Evolutionary conservation across 805 yeast genomes (phyloP), one percentile per base, ranked within the genome.

Genomic region (Maudiozyma turicensis): DNA sequence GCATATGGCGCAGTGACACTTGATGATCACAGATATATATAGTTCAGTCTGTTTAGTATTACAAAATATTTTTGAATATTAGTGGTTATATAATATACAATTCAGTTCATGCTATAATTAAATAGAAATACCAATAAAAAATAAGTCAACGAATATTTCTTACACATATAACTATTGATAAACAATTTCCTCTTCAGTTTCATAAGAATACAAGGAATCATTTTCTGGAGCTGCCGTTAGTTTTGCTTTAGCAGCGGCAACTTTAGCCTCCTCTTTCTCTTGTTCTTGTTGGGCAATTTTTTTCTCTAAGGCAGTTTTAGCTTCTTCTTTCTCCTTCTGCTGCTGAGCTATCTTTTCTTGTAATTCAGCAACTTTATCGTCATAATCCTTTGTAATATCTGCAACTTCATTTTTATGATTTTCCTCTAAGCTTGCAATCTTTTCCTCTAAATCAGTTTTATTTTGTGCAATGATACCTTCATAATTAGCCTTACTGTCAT

Each of bases 111-210:
- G 15, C 29, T 30, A 13, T 41, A 26, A 14, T 30, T 30, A 13
- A 13, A 8, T 14, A 38, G 13, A 15, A 15, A 15, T 38, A 38
- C 20, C 26, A n/a, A 15, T 20, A 6, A 38, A 38, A 14, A 38
- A 15, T 15, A 7, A 10, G 8, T 8, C 8, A 13, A 38, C 5
- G 20, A 38, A 9, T 14, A 8, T 35, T 35, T 35, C 20, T 20
- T 4, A 20, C 26, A 20, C 26, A 20, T 20, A 20, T 35, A 30
- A 20, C 26, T 37, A 49, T 44, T 45, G 33, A 40, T 47, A 52
- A 6, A 43, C 29, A 72, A 38, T 80, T 86, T 1, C 89, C 87
- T 40, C 75, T 66, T 55, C 82, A 81, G 28, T 85, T 81, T 40
- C 48, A 20, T 46, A 37, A 20, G 51, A 48, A 20, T 50, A 52